Evolutionary conservation across 2,329 filamentous ascomycete species (phyloP), one percentile per base, ranked within the genome.

Genomic region (Emergomyces pasteurianus): DNA sequence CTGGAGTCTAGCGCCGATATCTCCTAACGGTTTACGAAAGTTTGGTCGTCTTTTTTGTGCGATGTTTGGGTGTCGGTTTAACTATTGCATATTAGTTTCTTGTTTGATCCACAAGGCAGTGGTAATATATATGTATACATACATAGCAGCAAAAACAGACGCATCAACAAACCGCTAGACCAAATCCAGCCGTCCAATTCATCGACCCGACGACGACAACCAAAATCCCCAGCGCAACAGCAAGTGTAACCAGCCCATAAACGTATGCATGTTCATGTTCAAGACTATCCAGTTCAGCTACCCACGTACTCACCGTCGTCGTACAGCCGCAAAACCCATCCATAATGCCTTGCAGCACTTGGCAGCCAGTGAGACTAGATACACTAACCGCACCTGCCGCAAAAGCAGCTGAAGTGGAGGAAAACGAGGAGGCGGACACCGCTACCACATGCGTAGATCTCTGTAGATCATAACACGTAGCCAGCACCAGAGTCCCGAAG

Each of bases 381-480:
- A 52, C 42, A 23, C 52, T 58, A 31, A 56, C 31, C 9, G 85
- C 67, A 1, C 82, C 70, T 0, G 79, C 81, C 2, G 53, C 21
- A 23, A 31, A 21, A 6, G 38, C 54, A 7, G 23, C 54, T 4
- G 54, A 46, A 23, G 36, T 9, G 14, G 40, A n/a, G 10, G 54
- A 31, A 40, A 23, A 31, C 8, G 62, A 43, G 36, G 36, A n/a
- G 5, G 61, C 57, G 58, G 65, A 65, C 1, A 79, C 64, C 0
- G 79, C 81, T 0, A 80, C 81, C 7, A 72, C 67, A 1, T 77
- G 72, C n/a, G 66, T 62, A 0, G 83, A 78, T 68, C 90, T 90
- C 65, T 90, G 88, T 58, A 96, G 75, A 69, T 95, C 88, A 77
- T 83, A 95, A 36, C 85, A 82, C 80, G 90, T 86, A 16, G 84